Base-by-base conservation (phyloP, 768 basidiomycete species). In the Agaricus subrufescens region DNA sequence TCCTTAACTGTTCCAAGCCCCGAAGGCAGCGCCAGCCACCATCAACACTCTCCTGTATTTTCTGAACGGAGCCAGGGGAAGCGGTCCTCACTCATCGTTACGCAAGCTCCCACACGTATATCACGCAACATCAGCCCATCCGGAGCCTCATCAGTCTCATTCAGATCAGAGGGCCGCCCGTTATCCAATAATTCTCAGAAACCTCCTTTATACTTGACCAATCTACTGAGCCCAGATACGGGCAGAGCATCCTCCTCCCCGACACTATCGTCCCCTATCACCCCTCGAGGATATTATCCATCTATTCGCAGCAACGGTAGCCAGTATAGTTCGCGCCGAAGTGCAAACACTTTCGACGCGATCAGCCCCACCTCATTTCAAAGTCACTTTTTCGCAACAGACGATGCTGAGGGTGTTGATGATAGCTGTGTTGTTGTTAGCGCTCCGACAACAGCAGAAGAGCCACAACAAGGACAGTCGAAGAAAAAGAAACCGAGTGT, bases 1-100 rank as follows among this genome's bases (percentile, higher is more conserved):
- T 77, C 80, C 19, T 76, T 73, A 45, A 71, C 79, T 38, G 75
- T 78, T 2, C 76, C 80, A 27, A 77, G 76, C 29, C 59, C 75
- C 23, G 77, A 80, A 42, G 31, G 48, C 38, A 50, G 38, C 23
- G 19, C 38, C 46, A 73, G 73, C 50, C 73, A 74, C 42, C 63
- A 76, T 60, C 47, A 9, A 11, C 42, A 43, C 42, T 45, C 43
- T 27, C 39, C 43, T 34, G 25, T 31, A 12, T 45, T 43, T 34
- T 46, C 52, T 31, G 52, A 46, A 26, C 19, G 23, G 11, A 53
- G 37, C 26, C 43, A 37, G n/a, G 34, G 30, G n/a, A 53, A 53
- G 23, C 43, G 30, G 4, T 53, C 45, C 23, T 45, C 30, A 29
- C 31, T 23, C 9, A 19, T 44, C 46, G 23, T 39, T n/a, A 25